A percentile compares a stretch with the other conserved stretches of the same genome.
phyloP scores from a whole-genome alignment of 2,329 filamentous ascomycete genomes.

The Ophidiomyces ophidiicola region DNA sequence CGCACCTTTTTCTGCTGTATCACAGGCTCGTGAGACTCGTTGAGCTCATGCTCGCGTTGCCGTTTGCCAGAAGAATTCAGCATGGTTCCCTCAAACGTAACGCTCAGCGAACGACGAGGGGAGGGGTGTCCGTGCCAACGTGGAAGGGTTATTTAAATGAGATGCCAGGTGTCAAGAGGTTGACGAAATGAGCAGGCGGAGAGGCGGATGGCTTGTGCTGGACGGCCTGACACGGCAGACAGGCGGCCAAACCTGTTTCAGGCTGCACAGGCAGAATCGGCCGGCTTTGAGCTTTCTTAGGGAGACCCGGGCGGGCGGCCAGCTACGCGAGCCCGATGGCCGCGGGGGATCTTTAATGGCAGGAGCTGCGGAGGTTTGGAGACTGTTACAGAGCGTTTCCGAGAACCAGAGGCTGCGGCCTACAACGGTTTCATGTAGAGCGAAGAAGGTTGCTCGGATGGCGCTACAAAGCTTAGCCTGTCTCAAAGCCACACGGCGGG shows the following conservation, averaged over 20 bases:
- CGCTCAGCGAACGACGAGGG: no score
- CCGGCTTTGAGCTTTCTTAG: background rate
- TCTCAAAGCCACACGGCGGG: no score
- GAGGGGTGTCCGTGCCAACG: background rate
- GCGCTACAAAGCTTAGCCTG: conserved; percentile 2
- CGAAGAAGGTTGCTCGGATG: background rate
- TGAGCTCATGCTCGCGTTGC: background rate
- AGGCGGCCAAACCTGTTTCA: conserved; percentile 2
- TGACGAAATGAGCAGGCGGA: conserved; percentile 2
- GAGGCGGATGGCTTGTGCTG: background rate
- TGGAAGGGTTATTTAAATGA: background rate
- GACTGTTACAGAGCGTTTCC: conserved; percentile 1
- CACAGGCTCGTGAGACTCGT: background rate
- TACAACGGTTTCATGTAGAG: conserved; percentile 4
- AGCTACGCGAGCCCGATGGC: no score
- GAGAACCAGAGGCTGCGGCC: background rate
- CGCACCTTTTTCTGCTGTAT: conserved; percentile 8
- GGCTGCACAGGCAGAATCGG: conserved; percentile 1
- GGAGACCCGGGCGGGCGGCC: no score
- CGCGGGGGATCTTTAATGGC: no score
- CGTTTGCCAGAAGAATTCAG: conserved; percentile 5
- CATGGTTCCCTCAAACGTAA: background rate
- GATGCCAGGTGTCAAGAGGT: background rate
- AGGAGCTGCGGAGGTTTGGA: background rate
- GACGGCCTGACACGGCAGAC: conserved; percentile 3